Conservation (phyloP, 78 protist species). For the Isochrysis galbana region DNA sequence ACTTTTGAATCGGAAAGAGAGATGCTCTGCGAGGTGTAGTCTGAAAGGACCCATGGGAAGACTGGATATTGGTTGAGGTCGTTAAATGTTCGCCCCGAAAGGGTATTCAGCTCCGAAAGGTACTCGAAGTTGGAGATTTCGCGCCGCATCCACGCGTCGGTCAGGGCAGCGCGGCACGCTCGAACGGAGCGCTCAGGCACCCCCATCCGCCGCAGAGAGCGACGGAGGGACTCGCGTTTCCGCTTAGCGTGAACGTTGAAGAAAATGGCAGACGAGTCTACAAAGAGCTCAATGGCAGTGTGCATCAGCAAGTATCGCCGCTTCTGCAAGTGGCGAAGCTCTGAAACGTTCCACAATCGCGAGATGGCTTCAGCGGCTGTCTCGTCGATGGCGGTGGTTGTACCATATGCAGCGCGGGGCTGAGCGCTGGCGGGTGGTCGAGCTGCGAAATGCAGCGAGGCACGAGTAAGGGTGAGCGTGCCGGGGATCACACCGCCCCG, state of each 20-base stretch:
- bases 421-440: too few relatives aligned
- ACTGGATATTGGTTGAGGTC: constrained; percentile 49
- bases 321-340: not conserved
- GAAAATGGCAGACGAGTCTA: not conserved
- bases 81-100: constrained; percentile 11
- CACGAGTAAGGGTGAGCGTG: too few relatives aligned
- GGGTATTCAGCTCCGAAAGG: constrained; percentile 34
- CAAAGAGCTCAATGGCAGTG: not conserved
- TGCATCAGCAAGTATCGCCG: not conserved
- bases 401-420: too few relatives aligned
- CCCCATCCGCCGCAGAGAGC: not conserved
- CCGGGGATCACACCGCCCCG: too few relatives aligned
- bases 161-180: not conserved
- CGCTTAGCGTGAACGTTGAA: not conserved
- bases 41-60: constrained; percentile 73
- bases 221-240: not conserved
- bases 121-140: constrained; percentile 29
- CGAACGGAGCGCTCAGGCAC: constrained; percentile 11
- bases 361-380: too few relatives aligned
- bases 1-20: constrained; percentile 71
- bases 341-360: not conserved
- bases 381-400: too few relatives aligned
- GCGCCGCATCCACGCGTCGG: not conserved
- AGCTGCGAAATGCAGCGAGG: too few relatives aligned
- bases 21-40: constrained; percentile 71